Percentiles rank a stretch among this genome's conserved stretches.
Evolutionary conservation across 495 filamentous ascomycete genomes (phyloP).

Genomic region (Amniculicola lignicola): DNA sequence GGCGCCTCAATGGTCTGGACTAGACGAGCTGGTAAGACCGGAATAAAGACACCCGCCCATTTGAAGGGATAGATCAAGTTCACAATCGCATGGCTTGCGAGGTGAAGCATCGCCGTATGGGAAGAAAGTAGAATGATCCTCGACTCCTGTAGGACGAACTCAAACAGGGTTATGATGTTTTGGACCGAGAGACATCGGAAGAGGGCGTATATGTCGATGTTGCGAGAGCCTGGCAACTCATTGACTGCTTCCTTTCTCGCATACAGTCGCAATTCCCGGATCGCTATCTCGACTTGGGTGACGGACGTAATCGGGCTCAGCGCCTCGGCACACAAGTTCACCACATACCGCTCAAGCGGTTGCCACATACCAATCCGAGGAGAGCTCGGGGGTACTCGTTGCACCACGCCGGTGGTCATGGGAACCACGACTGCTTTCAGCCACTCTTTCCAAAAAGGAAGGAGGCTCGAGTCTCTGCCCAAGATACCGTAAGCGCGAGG

Average conservation of each 20-base stretch:
- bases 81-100: constrained; percentile 77
- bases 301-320: constrained; percentile 86
- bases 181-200: constrained; percentile 85
- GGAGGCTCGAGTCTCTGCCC: constrained; percentile 77
- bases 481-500: constrained; percentile 91
- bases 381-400: constrained; percentile 81
- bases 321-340: constrained; percentile 95
- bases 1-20: constrained; percentile 90
- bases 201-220: constrained; percentile 88
- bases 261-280: constrained; percentile 87
- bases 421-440: constrained; percentile 86
- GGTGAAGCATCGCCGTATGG: constrained; percentile 92
- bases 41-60: constrained; percentile 92
- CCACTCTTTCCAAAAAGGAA: constrained; percentile 99
- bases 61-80: constrained; percentile 85
- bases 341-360: constrained; percentile 91
- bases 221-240: constrained; percentile 88
- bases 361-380: constrained; percentile 95
- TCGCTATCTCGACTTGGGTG: constrained; percentile 89
- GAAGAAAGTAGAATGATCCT: constrained; percentile 95
- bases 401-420: constrained; percentile 83
- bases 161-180: constrained; percentile 88
- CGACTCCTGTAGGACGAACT: constrained; percentile 89
- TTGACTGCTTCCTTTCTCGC: constrained; percentile 90
- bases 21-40: constrained; percentile 80